phyloP scores from a whole-genome alignment of 208 protist species.

The Leishmania braziliensis region DNA sequence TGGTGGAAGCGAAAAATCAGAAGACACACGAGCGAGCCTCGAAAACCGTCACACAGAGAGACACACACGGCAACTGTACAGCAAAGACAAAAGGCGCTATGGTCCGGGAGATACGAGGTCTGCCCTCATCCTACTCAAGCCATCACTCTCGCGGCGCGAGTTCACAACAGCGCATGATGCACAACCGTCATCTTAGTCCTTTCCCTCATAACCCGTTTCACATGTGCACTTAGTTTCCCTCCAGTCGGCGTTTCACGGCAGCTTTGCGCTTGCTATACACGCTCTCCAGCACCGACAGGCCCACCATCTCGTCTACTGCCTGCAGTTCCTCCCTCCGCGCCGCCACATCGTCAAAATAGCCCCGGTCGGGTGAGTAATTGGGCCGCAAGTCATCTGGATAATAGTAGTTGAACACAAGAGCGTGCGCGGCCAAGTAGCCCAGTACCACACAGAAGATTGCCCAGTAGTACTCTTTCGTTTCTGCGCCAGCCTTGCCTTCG shows the following conservation, averaged over 20 bases:
- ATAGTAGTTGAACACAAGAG: conserved; percentile 79
- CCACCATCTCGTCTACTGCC: conserved; percentile 81
- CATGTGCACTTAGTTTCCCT: conserved; percentile 3
- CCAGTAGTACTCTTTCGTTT: conserved; percentile 86
- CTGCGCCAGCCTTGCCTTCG: conserved; percentile 63
- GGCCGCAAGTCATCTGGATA: conserved; percentile 81
- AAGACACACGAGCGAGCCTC: neutral
- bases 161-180: neutral
- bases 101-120: neutral
- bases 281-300: conserved; percentile 76
- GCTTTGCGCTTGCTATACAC: conserved; percentile 81
- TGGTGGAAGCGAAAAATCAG: neutral
- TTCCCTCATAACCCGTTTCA: neutral
- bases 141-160: neutral
- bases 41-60: neutral
- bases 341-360: conserved; percentile 85
- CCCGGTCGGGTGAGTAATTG: conserved; percentile 79
- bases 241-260: conserved; percentile 42
- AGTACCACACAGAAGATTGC: conserved; percentile 71
- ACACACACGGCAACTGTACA: neutral
- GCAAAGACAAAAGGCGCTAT: neutral
- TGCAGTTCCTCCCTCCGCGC: conserved; percentile 62
- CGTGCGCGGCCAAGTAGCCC: conserved; percentile 79
- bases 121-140: neutral
- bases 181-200: neutral